Conservation (phyloP, 2,329 filamentous ascomycete genomes). For the Diplodia seriata region DNA sequence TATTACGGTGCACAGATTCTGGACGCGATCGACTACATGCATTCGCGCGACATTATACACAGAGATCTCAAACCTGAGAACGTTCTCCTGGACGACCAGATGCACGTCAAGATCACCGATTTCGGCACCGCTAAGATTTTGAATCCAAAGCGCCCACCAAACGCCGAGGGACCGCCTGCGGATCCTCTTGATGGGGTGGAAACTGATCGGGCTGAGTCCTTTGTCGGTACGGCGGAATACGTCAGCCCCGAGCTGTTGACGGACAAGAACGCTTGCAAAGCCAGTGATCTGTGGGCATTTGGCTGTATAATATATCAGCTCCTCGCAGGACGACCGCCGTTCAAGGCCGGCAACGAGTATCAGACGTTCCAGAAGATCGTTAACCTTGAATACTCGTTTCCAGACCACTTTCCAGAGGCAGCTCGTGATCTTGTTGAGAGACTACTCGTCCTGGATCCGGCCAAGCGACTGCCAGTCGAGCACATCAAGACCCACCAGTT, state of each 20-base stretch:
- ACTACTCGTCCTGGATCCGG: slow-evolving; percentile 86
- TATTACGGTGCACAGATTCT: slow-evolving; percentile 97
- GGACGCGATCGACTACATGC: slow-evolving; percentile 97
- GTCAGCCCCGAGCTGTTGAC: slow-evolving; percentile 97
- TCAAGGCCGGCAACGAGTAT: slow-evolving; percentile 96
- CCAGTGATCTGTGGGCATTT: slow-evolving; percentile 97
- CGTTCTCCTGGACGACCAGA: slow-evolving; percentile 89
- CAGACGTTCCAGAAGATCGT: slow-evolving; percentile 99
- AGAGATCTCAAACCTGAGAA: slow-evolving; percentile 97
- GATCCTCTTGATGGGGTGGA: slow-evolving; percentile 65
- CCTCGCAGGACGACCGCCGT: slow-evolving; percentile 91
- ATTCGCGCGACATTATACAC: slow-evolving; percentile 93
- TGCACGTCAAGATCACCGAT: slow-evolving; percentile 98
- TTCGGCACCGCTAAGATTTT: slow-evolving; percentile 98
- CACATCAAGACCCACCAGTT: slow-evolving; percentile 97
- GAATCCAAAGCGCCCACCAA: slow-evolving; percentile 50
- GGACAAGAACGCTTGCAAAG: slow-evolving; percentile 96
- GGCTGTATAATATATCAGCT: slow-evolving; percentile 98
- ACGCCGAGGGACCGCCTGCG: slow-evolving; percentile 50
- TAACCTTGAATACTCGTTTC: slow-evolving; percentile 90
- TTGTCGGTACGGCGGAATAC: slow-evolving; percentile 97
- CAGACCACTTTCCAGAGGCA: slow-evolving; percentile 81
- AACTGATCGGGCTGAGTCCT: slow-evolving; percentile 83
- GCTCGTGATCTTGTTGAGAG: slow-evolving; percentile 91
- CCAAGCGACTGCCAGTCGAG: slow-evolving; percentile 84